These are phyloP conservation scores for Fusarium liriodendri DNA, from an alignment of 2,329 filamentous ascomycete genomes.

Conservation along the genomic window DNA sequence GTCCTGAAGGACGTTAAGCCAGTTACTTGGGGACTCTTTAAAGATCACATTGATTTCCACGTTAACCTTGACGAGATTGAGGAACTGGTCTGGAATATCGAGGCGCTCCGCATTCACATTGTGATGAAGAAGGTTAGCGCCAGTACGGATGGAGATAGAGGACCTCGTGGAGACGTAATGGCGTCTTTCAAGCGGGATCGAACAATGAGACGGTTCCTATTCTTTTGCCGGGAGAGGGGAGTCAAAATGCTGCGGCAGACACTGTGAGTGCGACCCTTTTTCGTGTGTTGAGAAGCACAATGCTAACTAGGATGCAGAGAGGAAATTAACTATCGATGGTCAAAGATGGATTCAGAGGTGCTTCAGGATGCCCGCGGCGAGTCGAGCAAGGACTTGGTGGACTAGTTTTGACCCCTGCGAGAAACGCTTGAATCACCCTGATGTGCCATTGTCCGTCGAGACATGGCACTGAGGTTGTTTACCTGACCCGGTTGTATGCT, in stretches of 20 bases:
- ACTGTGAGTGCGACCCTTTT: conserved; percentile 50
- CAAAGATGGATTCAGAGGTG: conserved; percentile 48
- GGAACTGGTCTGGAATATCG: conserved; percentile 57
- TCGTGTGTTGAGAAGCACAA: not conserved
- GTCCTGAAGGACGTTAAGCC: conserved; percentile 59
- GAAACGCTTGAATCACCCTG: not conserved
- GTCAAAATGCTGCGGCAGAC: conserved; percentile 54
- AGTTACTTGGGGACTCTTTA: conserved; percentile 61
- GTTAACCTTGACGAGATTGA: conserved; percentile 59
- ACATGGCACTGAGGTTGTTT: not conserved
- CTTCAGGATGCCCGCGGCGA: conserved; percentile 44
- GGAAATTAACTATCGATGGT: conserved; percentile 53
- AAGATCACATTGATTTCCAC: conserved; percentile 63
- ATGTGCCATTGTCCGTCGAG: not conserved
- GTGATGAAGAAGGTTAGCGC: conserved; percentile 47
- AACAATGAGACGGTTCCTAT: conserved; percentile 64
- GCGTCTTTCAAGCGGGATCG: conserved; percentile 64
- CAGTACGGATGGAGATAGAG: conserved; percentile 45
- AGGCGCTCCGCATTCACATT: conserved; percentile 56
- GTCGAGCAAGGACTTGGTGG: conserved; percentile 38
- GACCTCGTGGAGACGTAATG: conserved; percentile 59
- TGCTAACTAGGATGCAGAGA: conserved; percentile 45
- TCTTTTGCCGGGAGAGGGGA: conserved; percentile 58
- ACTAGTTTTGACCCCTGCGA: conserved; percentile 32
- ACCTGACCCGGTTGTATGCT: not conserved